These are phyloP conservation scores for Coniferiporia weirii DNA, from an alignment of 1,284 basidiomycete species.

Conservation along the genomic window DNA sequence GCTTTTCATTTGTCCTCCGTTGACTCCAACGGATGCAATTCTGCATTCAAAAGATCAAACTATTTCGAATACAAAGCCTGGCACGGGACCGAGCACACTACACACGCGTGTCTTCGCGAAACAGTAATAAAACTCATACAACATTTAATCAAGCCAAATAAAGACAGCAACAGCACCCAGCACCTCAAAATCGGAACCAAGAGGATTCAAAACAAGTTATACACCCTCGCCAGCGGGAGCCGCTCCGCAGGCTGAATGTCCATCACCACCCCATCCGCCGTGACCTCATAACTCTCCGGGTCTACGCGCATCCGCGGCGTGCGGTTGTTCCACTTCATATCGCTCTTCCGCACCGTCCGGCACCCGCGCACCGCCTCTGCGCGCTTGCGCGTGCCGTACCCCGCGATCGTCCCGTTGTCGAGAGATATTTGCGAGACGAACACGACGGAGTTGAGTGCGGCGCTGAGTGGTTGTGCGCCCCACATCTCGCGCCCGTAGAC, in stretches of 20 bases:
- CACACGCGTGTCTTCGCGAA: too few relatives aligned
- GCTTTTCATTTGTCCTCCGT: too few relatives aligned
- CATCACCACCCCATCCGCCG: slow-evolving; percentile 72
- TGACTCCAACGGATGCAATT: too few relatives aligned
- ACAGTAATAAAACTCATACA: too few relatives aligned
- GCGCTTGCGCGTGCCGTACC: slow-evolving; percentile 74
- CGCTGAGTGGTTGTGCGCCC: slow-evolving; percentile 71
- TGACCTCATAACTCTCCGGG: slow-evolving; percentile 88
- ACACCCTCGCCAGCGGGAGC: slow-evolving; percentile 64
- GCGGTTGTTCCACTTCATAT: slow-evolving; percentile 91
- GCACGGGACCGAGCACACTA: too few relatives aligned
- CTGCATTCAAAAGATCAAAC: too few relatives aligned
- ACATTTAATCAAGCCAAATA: background rate
- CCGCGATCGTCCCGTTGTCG: slow-evolving; percentile 52
- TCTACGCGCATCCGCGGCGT: slow-evolving; percentile 86
- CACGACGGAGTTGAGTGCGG: slow-evolving; percentile 73
- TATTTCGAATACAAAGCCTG: too few relatives aligned
- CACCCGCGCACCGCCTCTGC: slow-evolving; percentile 77
- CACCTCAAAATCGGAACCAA: background rate
- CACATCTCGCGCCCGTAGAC: slow-evolving; percentile 87
- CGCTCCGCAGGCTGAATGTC: slow-evolving; percentile 74
- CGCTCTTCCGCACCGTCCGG: slow-evolving; percentile 71
- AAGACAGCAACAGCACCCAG: background rate
- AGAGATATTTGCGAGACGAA: slow-evolving; percentile 84
- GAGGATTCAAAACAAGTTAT: slow-evolving; percentile 63